Base-by-base conservation (phyloP, 352 stramenopile species). In the Pythium folliculosum region DNA sequence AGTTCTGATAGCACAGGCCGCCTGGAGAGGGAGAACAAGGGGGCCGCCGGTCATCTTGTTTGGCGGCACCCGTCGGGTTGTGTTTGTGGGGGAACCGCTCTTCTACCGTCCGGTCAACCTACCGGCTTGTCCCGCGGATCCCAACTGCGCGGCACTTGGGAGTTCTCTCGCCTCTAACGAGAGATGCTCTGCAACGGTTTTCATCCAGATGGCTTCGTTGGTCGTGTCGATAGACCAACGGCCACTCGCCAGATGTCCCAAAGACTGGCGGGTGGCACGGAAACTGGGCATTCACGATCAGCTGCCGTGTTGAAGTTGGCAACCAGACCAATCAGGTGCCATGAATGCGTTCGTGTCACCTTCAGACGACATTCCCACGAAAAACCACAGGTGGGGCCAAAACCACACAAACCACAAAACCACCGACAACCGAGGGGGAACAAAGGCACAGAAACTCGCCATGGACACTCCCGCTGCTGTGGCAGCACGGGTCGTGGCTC, bases 261-360 rank as follows among this genome's bases (percentile, higher is more conserved):
- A 23, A 37, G 48, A 37, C 48, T 54, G 48, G 48, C 30, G 21
- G 48, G 48, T n/a, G 23, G 13, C 14, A 17, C 6, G 48, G 22
- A 54, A 54, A 54, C 48, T 54, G 48, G 43, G 48, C 48, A 54
- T 40, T n/a, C 45, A 30, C 13, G 45, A 52, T 52, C 45, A 52
- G 21, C 48, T 54, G 22, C 48, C 23, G 48, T 8, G 48, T 54
- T 54, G 48, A 54, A 54, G 48, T 54, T 54, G 48, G 48, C 21
- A 19, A 37, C 3, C 8, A 17, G 8, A n/a, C 48, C 48, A 37
- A 37, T 54, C 48, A 37, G 22, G 30, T 27, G 12, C 17, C 17
- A 5, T 5, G n/a, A 54, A 17, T 35, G 1, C 16, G 23, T 54
- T 54, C 22, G 48, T n/a, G 48, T 37, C 12, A 54, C 48, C 48